Evolutionary conservation across 164 flowering plant species (phyloP).

Genomic region (Dillenia turbinata): DNA sequence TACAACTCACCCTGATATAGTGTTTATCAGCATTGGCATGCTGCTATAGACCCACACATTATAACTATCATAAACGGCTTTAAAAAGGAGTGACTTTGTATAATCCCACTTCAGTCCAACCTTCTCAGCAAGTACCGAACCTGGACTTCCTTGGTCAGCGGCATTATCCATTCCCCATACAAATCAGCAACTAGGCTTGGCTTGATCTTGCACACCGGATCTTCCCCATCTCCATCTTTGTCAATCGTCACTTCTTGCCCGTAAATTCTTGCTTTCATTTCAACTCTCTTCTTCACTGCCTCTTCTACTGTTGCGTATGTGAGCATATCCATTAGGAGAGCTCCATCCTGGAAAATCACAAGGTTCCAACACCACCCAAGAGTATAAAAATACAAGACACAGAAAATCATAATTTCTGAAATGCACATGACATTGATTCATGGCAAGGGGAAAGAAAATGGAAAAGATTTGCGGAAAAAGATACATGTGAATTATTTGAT

Average conservation of each 20-base stretch:
- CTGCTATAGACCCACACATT: no score
- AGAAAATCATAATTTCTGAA: neutral
- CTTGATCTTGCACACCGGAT: slow-evolving; percentile 64
- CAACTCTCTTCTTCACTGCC: slow-evolving; percentile 62
- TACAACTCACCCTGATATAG: no score
- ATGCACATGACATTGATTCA: no score
- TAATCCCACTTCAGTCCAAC: slow-evolving; percentile 45
- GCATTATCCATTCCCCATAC: slow-evolving; percentile 95
- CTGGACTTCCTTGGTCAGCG: slow-evolving; percentile 89
- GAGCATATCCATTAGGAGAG: slow-evolving; percentile 53
- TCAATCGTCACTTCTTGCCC: slow-evolving; percentile 53
- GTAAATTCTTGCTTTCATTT: slow-evolving; percentile 61
- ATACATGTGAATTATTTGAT: neutral
- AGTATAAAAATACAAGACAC: neutral
- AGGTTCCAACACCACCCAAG: slow-evolving; percentile 4
- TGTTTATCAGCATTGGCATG: no score
- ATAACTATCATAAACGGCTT: no score
- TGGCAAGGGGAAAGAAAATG: neutral
- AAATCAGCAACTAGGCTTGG: slow-evolving; percentile 79
- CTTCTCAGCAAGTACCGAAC: slow-evolving; percentile 74
- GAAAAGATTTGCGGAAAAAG: neutral
- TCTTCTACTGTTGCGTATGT: slow-evolving; percentile 79
- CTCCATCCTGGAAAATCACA: slow-evolving; percentile 49
- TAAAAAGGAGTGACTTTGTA: no score
- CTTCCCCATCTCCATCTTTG: slow-evolving; percentile 19